Base-by-base conservation (phyloP, 2,329 filamentous ascomycete genomes). In the Didymella segeticola region DNA sequence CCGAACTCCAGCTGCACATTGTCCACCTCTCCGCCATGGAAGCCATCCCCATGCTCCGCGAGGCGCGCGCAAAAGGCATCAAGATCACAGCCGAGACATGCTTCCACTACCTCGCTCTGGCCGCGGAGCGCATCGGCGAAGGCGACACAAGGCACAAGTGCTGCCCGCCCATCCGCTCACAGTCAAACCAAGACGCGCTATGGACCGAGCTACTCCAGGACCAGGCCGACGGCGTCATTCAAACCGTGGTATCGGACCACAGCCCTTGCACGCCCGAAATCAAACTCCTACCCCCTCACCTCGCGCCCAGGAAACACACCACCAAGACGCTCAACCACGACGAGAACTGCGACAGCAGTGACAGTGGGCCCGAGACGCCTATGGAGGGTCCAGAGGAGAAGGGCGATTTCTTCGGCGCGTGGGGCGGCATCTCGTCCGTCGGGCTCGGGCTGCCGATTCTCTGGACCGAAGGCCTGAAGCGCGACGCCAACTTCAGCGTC, bases 351-450 rank as follows among this genome's bases (percentile, higher is more conserved):
- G 66, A 75, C 1, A 63, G 19, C 1, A 66, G 61, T 38, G 68
- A 68, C 36, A 61, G 56, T 46, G 27, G 71, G 66, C 49, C 61
- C 17, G 67, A 73, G 5, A 70, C 71, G 20, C 51, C 51, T 7
- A 56, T 56, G 52, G 73, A 77, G 9, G 68, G 75, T 1, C 71
- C 76, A 30, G 76, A 79, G 19, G 74, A 76, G 20, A 73, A 73
- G 33, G 95, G 95, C 30, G 91, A 98, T 77, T 98, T 99, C 82
- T 95, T 98, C 77, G 86, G 89, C 4, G 93, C 93, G 1, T 99
- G 95, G 95, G 95, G 95, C 47, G 95, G 95, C 12, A 96, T 99
- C 68, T 93, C 90, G 4, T 95, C 90, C 4, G 93, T 99, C 15
- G 95, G 95, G 0, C 84, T 99, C 1, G 95, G 95, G 0, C 82